Evolutionary conservation across 1,139 yeast species (phyloP).

Genomic region (Yamadazyma oceani): DNA sequence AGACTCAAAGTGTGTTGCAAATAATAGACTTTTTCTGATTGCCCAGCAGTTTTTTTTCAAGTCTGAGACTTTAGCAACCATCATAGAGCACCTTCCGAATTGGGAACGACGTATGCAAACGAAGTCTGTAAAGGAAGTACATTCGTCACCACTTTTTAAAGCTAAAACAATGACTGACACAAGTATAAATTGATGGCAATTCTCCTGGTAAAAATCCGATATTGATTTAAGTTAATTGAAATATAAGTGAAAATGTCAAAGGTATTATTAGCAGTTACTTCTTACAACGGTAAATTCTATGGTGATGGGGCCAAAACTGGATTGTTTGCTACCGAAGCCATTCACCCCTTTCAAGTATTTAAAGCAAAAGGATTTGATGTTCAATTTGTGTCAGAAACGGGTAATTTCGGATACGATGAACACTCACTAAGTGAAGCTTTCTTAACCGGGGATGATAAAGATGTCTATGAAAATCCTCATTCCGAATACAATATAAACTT

Average conservation of each 20-base stretch:
- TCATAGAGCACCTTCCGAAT: too few relatives aligned
- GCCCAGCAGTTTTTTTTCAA: too few relatives aligned
- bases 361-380: constrained; percentile 49
- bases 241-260: constrained; percentile 25
- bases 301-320: constrained; percentile 59
- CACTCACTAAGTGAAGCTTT: constrained; percentile 45
- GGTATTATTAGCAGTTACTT: constrained; percentile 53
- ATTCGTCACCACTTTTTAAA: too few relatives aligned
- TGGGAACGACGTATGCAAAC: too few relatives aligned
- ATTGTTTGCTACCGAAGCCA: constrained; percentile 53
- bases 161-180: too few relatives aligned
- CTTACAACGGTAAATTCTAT: constrained; percentile 51
- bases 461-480: constrained; percentile 32
- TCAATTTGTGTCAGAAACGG: constrained; percentile 57
- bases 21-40: too few relatives aligned
- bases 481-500: constrained; percentile 39
- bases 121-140: too few relatives aligned
- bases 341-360: constrained; percentile 55
- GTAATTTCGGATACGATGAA: constrained; percentile 53
- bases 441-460: constrained; percentile 45
- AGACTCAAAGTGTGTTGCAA: too few relatives aligned
- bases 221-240: too few relatives aligned
- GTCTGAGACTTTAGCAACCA: too few relatives aligned
- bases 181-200: too few relatives aligned
- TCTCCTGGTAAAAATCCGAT: too few relatives aligned